Evolutionary conservation across 768 basidiomycete species (phyloP).

Genomic region (Auricularia sp.): DNA sequence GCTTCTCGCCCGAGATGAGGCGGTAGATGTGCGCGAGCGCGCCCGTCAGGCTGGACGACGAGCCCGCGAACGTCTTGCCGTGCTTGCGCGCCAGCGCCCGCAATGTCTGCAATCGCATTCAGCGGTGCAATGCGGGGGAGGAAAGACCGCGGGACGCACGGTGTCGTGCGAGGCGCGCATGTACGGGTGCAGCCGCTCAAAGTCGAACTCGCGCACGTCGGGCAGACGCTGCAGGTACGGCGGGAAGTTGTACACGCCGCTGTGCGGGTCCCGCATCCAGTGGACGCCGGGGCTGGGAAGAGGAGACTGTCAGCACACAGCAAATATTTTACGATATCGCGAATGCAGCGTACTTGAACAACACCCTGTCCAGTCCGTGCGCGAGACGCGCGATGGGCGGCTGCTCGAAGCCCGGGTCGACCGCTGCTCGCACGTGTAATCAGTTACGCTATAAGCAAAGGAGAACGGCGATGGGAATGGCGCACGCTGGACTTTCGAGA

Average conservation of each 20-base stretch:
- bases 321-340: background rate
- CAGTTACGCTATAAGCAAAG: too few species aligned
- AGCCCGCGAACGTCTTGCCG: constrained; percentile 61
- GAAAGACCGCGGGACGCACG: constrained; percentile 26
- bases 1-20: constrained; percentile 62
- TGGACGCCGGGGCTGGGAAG: constrained; percentile 68
- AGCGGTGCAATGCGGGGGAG: background rate
- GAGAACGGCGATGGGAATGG: too few species aligned
- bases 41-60: constrained; percentile 81
- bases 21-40: constrained; percentile 84
- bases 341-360: constrained; percentile 54
- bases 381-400: constrained; percentile 52
- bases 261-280: constrained; percentile 79
- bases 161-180: constrained; percentile 68
- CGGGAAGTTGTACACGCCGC: constrained; percentile 76
- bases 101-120: constrained; percentile 41
- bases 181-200: constrained; percentile 65
- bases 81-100: constrained; percentile 47
- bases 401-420: constrained; percentile 32
- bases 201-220: constrained; percentile 72
- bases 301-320: background rate
- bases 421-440: constrained; percentile 23
- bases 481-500: too few species aligned
- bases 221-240: constrained; percentile 66
- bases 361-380: constrained; percentile 55